phyloP scores from a whole-genome alignment of 176 grass and related monocot species.

The Alloteropsis semialata region DNA sequence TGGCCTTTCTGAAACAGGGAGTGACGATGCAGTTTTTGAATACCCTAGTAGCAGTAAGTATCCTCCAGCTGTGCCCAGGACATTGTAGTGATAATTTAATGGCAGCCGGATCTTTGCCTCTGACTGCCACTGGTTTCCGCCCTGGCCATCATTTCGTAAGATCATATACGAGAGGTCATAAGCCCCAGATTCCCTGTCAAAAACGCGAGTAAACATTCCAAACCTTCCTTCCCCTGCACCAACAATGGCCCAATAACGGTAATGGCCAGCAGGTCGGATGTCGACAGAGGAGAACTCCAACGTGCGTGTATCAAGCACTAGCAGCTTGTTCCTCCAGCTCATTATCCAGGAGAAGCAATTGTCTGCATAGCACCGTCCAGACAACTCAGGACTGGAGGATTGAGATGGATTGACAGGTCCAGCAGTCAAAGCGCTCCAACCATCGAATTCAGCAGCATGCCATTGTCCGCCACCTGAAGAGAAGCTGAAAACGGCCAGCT shows the following conservation, averaged over 20 bases:
- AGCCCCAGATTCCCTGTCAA: too few species aligned
- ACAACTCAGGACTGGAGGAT: neutral
- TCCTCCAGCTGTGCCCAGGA: slow-evolving; percentile 17
- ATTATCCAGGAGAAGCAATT: slow-evolving; percentile 21
- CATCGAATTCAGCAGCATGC: neutral
- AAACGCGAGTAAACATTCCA: neutral
- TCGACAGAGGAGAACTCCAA: slow-evolving; percentile 21
- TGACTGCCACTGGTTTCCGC: neutral
- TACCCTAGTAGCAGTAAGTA: slow-evolving; percentile 19
- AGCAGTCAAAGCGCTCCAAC: too few species aligned
- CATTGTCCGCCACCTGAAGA: slow-evolving; percentile 15
- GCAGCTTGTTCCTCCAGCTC: neutral
- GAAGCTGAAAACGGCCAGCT: slow-evolving; percentile 12
- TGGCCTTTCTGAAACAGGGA: neutral
- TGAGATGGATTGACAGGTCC: neutral
- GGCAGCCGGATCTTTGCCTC: neutral
- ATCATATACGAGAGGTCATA: neutral
- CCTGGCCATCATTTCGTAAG: neutral
- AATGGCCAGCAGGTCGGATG: neutral
- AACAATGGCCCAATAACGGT: neutral
- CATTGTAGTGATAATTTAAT: neutral
- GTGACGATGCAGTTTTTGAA: neutral
- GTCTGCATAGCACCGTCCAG: neutral
- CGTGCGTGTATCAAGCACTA: neutral
- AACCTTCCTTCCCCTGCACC: neutral